Evolutionary conservation across 2,329 filamentous ascomycete species (phyloP).

Genomic region (Daldinia eschscholtzii): DNA sequence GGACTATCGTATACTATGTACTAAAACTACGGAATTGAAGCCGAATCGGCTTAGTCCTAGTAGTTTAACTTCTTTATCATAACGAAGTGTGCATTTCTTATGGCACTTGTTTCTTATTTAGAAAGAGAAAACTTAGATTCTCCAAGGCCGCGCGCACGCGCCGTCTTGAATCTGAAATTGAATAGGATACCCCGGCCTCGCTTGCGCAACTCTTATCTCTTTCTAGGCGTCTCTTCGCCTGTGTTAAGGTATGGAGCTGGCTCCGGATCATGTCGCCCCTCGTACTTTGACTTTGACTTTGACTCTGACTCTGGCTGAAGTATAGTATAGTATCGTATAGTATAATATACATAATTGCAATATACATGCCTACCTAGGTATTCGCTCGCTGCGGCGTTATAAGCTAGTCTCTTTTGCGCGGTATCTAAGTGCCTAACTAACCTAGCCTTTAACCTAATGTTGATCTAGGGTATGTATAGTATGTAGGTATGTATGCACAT

Average conservation of each 20-base stretch:
- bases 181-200: not conserved
- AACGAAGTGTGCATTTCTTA: not conserved
- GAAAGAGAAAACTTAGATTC: slow-evolving; percentile 20
- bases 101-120: not conserved
- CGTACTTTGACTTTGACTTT: not conserved
- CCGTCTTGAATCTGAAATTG: slow-evolving; percentile 8
- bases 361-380: too few relatives aligned
- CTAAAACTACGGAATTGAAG: slow-evolving; percentile 8
- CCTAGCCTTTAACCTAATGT: not conserved
- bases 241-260: not conserved
- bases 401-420: not conserved
- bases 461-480: not conserved
- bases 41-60: slow-evolving; percentile 23
- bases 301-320: not conserved
- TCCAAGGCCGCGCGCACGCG: slow-evolving; percentile 14
- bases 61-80: slow-evolving; percentile 11
- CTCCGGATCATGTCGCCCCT: not conserved
- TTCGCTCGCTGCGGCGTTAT: not conserved
- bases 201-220: not conserved
- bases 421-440: not conserved
- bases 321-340: not conserved
- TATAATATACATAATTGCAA: too few relatives aligned
- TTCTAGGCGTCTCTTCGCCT: not conserved
- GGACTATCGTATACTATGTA: slow-evolving; percentile 6
- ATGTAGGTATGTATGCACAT: not conserved